These are phyloP conservation scores for Spinellus fusiger DNA, from an alignment of 192 early-diverging fungal genomes.

Conservation along the genomic window DNA sequence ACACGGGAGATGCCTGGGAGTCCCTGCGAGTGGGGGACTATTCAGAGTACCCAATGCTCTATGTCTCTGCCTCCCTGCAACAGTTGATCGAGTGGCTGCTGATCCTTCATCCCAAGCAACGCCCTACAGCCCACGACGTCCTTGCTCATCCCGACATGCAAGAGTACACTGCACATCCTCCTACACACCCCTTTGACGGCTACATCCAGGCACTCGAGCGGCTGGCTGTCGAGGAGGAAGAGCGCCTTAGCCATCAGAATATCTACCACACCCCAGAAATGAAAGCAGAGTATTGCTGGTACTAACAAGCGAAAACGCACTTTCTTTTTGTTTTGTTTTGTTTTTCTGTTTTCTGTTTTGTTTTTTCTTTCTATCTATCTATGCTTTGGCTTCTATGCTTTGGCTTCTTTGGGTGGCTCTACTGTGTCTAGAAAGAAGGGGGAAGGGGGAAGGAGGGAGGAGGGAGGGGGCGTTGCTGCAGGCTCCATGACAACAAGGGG, in stretches of 20 bases:
- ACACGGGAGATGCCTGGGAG: slow-evolving; percentile 85
- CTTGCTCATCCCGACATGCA: slow-evolving; percentile 38
- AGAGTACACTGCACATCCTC: too few species aligned
- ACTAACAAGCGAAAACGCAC: too few species aligned
- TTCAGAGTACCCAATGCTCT: slow-evolving; percentile 45
- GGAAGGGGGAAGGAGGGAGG: too few species aligned
- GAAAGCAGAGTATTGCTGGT: too few species aligned
- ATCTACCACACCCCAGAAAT: neutral
- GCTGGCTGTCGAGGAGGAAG: neutral
- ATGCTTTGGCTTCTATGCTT: too few species aligned
- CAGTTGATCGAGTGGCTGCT: slow-evolving; percentile 65
- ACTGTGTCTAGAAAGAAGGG: too few species aligned
- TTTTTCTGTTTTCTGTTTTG: too few species aligned
- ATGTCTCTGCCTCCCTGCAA: slow-evolving; percentile 29
- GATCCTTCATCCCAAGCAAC: slow-evolving; percentile 43
- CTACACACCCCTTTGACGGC: neutral
- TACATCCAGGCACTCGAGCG: neutral
- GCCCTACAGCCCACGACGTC: slow-evolving; percentile 52
- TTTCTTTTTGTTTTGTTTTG: too few species aligned
- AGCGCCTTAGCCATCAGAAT: neutral
- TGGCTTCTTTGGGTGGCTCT: too few species aligned
- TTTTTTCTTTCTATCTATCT: too few species aligned
- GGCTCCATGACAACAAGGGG: too few species aligned
- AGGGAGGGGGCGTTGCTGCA: too few species aligned
- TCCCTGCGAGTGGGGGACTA: slow-evolving; percentile 73